phyloP scores from a whole-genome alignment of 2,329 filamentous ascomycete species.

The Epicoccum sorghinum region DNA sequence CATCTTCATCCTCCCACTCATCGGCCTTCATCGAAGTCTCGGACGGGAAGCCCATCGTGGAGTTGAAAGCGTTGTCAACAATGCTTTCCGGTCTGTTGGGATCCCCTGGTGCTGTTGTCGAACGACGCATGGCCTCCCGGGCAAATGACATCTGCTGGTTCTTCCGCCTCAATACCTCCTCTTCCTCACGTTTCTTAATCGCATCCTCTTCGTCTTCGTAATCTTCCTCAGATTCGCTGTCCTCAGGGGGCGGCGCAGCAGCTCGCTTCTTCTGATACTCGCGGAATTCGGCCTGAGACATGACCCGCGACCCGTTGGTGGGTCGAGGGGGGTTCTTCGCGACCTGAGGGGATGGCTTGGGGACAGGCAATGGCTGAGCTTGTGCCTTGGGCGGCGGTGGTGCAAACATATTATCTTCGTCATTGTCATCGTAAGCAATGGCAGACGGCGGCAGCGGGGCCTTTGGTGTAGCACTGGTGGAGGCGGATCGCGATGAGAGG shows the following conservation, averaged over 20 bases:
- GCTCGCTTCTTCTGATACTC: slow-evolving; percentile 37
- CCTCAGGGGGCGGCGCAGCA: slow-evolving; percentile 31
- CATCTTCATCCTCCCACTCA: slow-evolving; percentile 48
- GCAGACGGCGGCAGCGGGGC: slow-evolving; percentile 29
- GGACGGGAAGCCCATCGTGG: slow-evolving; percentile 41
- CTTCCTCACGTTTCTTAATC: slow-evolving; percentile 40
- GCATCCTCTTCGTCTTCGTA: slow-evolving; percentile 49
- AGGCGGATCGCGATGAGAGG: slow-evolving; percentile 39
- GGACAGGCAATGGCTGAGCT: slow-evolving; percentile 3
- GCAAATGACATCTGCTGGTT: slow-evolving; percentile 44
- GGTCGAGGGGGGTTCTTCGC: slow-evolving; percentile 19
- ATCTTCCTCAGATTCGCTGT: slow-evolving; percentile 42
- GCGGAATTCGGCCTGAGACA: slow-evolving; percentile 44
- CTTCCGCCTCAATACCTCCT: slow-evolving; percentile 40
- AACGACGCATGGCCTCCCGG: slow-evolving; percentile 43
- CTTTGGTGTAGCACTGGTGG: slow-evolving; percentile 40
- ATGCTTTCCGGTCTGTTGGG: slow-evolving; percentile 25
- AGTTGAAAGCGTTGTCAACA: slow-evolving; percentile 19
- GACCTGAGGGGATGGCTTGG: slow-evolving; percentile 20
- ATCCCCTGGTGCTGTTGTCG: slow-evolving; percentile 37
- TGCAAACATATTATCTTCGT: slow-evolving; percentile 43
- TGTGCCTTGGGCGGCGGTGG: slow-evolving; percentile 20
- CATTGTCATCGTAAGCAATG: slow-evolving; percentile 26
- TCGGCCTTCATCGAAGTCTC: slow-evolving; percentile 45
- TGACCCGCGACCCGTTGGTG: slow-evolving; percentile 28